Percentiles rank a stretch among this genome's conserved stretches.
phyloP scores from a whole-genome alignment of 768 basidiomycete species.

The Mycena maculata region DNA sequence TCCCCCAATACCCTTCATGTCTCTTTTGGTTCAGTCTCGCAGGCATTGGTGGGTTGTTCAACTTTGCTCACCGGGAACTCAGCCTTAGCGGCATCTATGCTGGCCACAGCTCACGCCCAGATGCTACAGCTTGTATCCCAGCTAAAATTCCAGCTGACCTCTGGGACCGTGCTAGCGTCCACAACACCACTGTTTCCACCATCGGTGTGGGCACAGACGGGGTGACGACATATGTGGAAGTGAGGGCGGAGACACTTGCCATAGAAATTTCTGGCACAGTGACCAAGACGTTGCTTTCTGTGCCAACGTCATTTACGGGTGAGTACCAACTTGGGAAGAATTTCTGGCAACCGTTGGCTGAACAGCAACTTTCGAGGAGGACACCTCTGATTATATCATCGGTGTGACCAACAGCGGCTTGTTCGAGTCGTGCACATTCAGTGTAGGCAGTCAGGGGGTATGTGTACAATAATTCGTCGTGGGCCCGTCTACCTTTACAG shows the following conservation, averaged over 20 bases:
- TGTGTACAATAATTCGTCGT: conserved; percentile 15
- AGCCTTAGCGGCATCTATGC: no score
- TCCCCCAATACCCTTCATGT: no score
- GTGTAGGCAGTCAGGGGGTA: conserved; percentile 4
- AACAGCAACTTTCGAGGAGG: conserved; percentile 20
- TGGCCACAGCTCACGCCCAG: no score
- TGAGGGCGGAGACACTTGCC: conserved; percentile 23
- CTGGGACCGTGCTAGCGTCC: no score
- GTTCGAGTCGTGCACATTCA: conserved; percentile 18
- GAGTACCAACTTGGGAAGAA: background rate
- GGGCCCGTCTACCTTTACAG: background rate
- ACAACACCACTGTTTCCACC: no score
- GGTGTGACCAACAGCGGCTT: conserved; percentile 9
- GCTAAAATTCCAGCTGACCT: no score
- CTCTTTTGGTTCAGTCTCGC: no score
- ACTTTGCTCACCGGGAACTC: no score
- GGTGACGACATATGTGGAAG: conserved; percentile 20
- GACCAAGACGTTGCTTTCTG: conserved; percentile 8
- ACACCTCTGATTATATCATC: conserved; percentile 7
- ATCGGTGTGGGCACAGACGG: conserved; percentile 25
- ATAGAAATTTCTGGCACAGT: conserved; percentile 16
- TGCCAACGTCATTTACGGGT: conserved; percentile 12
- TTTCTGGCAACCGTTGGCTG: no score
- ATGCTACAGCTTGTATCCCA: no score
- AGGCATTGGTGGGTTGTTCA: no score